phyloP scores from a whole-genome alignment of 2,329 filamentous ascomycete genomes.

The Mariannaea elegans region DNA sequence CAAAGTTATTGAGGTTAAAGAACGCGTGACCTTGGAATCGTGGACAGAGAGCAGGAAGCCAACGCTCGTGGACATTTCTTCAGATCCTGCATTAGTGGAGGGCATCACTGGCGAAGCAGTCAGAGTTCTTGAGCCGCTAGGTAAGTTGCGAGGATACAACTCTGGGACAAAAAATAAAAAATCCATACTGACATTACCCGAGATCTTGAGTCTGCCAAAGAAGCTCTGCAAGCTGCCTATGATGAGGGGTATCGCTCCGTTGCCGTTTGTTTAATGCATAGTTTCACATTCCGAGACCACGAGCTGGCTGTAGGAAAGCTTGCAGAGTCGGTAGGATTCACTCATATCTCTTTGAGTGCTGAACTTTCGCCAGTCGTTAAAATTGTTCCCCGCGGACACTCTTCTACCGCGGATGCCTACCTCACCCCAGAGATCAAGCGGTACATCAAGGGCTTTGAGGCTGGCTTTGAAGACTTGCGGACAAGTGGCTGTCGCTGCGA shows the following conservation, averaged over 20 bases:
- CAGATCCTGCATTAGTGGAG: conserved; percentile 50
- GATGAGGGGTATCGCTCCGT: conserved; percentile 77
- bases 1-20: conserved; percentile 83
- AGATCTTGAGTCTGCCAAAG: conserved; percentile 10
- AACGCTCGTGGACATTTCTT: conserved; percentile 60
- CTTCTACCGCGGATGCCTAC: conserved; percentile 52
- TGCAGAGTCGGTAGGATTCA: conserved; percentile 75
- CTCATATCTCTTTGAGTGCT: conserved; percentile 71
- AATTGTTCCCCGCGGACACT: conserved; percentile 50
- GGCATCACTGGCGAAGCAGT: conserved; percentile 75
- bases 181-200: neutral
- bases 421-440: conserved; percentile 49
- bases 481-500: conserved; percentile 74
- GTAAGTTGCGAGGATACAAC: conserved; percentile 53
- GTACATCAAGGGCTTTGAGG: conserved; percentile 74
- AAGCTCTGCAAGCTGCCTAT: conserved; percentile 64
- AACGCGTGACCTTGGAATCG: conserved; percentile 88
- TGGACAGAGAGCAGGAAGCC: conserved; percentile 73
- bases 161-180: conserved; percentile 39
- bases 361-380: conserved; percentile 52
- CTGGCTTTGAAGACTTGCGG: conserved; percentile 76
- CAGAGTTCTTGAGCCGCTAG: conserved; percentile 67
- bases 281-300: conserved; percentile 87
- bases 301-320: conserved; percentile 79
- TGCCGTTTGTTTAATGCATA: conserved; percentile 89